A percentile compares a stretch with the other conserved stretches of the same genome.
Conservation (phyloP, 2,329 filamentous ascomycete genomes). For the Neopestalotiopsis sp. region DNA sequence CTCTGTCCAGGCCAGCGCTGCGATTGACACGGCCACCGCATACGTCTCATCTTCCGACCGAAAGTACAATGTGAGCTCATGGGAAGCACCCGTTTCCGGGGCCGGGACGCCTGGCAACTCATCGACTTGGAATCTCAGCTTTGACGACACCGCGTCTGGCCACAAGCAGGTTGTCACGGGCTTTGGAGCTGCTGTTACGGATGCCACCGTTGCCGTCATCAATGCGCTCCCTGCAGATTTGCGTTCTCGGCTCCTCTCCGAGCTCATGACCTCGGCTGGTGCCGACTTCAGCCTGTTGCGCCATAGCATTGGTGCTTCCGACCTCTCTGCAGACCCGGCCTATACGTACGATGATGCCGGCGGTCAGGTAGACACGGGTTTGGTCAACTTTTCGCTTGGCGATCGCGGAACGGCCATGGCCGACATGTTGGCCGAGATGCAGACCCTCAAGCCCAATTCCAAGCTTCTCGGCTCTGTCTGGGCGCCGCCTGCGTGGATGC, state of each 20-base stretch:
- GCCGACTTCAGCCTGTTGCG: constrained; percentile 45
- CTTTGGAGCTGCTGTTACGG: constrained; percentile 48
- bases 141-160: constrained; percentile 43
- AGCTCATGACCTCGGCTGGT: constrained; percentile 41
- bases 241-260: constrained; percentile 38
- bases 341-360: constrained; percentile 45
- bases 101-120: constrained; percentile 34
- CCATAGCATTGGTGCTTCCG: constrained; percentile 46
- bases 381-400: constrained; percentile 41
- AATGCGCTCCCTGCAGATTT: constrained; percentile 36
- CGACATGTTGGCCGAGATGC: constrained; percentile 41
- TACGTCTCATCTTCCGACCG: constrained; percentile 43
- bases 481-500: constrained; percentile 49
- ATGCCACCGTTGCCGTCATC: constrained; percentile 45
- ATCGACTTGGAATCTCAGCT: constrained; percentile 43
- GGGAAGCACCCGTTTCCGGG: constrained; percentile 40
- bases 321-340: constrained; percentile 43
- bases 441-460: constrained; percentile 37
- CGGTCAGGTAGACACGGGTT: constrained; percentile 34
- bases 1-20: constrained; percentile 21
- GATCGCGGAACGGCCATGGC: constrained; percentile 45
- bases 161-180: constrained; percentile 45
- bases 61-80: constrained; percentile 39
- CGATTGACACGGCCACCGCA: constrained; percentile 27
- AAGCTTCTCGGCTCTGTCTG: constrained; percentile 44